Evolutionary conservation across 257 asterid species (phyloP), one percentile per base, ranked within the genome.

Genomic region (Penstemon eatonii): DNA sequence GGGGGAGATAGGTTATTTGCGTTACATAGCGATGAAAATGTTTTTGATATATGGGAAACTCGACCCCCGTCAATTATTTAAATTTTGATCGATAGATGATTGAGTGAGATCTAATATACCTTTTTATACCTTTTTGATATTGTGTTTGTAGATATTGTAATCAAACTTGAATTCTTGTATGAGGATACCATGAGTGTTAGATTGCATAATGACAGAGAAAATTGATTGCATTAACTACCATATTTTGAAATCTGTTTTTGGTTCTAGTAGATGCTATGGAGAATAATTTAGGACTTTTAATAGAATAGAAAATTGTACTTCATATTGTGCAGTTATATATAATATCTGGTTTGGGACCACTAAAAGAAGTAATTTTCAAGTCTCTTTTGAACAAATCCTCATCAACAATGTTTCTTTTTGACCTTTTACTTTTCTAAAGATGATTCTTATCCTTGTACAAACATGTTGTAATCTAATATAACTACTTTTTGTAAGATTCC

Each of bases 1-100:
- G 96, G 96, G 7, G 98, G 98, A 0, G 96, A 92, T 68, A 78
- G 96, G 63, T 84, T 92, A 5, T 92, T 92, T 38, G 96, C 96
- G 0, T 66, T 92, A 52, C 98, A 89, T 37, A 89, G 98, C 46
- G 98, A 92, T 50, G 98, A 92, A 66, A 89, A 92, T 69, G 95
- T 87, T 54, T 92, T 92, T 18, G 95, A 92, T 60, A 69, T 89
- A 38, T 92, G 98, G 98, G 96, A 92, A 82, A 81, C 92, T 45
- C 80, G 82, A 1, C 73, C 96, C 25, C 86, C 90, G 25, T 88
- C 95, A 3, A 56, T 87, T 62, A 56, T 86, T 77, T 89, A 86
- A 89, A 73, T 65, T 56, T 65, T 65, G 70, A 54, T 36, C 56
- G 56, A 33, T 75, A 25, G 33, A 60, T 47, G 50, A 43, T 52